Base-by-base conservation (phyloP, 106 monocot species). In the Narthecium ossifragum region DNA sequence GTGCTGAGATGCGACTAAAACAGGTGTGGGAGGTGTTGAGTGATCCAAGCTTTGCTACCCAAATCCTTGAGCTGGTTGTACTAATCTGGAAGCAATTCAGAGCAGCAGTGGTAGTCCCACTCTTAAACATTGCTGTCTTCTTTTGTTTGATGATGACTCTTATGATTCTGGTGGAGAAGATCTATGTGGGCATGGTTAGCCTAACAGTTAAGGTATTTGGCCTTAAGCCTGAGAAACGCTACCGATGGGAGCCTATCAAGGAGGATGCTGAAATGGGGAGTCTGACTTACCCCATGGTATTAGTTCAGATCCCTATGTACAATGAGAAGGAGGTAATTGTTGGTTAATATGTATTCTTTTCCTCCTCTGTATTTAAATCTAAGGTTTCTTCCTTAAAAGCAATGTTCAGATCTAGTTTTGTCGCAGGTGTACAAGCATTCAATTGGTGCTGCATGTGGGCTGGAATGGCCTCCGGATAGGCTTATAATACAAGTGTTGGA, bases 231-330 rank as follows among this genome's bases (percentile, higher is more conserved):
- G 72, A 82, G 40, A 72, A 65, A 37, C 37, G 66, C 12, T 82
- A 77, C 72, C 69, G 60, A 25, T 82, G 73, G 46, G 67, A 61
- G 12, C 25, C 68, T n/a, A 58, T 82, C 15, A 34, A 24, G 14
- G 48, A 11, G 22, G 82, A 82, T 40, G 63, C 59, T 54, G 82
- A 82, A 68, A 8, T 49, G 6, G 81, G 73, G 2, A 59, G 21
- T 23, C 40, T 29, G 18, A 33, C 14, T 13, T 76, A 72, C 49
- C 82, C 82, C 30, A 77, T 77, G 77, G 77, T 82, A 8, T 73
- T 82, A 10, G 71, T 82, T 31, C 82, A 82, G 39, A 77, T 82
- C 11, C 82, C 82, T 40, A 82, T 82, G 82, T 82, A 56, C 59
- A 82, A 82, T 57, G 82, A 82, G 57, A 68, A 61, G 31, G 75